phyloP scores from a whole-genome alignment of 2,329 filamentous ascomycete genomes.

The Westerdykella ornata region DNA sequence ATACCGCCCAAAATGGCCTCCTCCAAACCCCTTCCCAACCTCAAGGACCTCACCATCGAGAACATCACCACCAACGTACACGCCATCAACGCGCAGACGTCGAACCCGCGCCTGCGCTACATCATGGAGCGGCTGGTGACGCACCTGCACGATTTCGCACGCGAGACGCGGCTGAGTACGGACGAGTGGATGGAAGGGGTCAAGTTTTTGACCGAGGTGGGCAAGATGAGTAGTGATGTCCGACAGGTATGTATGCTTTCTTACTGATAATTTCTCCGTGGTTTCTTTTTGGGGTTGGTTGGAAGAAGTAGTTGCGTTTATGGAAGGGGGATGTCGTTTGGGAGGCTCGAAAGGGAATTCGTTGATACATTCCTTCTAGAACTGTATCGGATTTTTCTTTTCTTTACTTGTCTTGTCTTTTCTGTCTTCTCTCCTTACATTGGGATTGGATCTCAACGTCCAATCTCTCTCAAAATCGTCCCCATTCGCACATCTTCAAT shows the following conservation, averaged over 20 bases:
- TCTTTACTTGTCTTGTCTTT: too few species aligned
- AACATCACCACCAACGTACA: slow-evolving; percentile 74
- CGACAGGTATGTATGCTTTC: slow-evolving; percentile 50
- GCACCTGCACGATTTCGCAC: slow-evolving; percentile 75
- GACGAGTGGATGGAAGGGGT: slow-evolving; percentile 73
- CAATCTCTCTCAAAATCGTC: too few species aligned
- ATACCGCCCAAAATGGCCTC: background rate
- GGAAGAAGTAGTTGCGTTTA: too few species aligned
- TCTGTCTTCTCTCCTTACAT: too few species aligned
- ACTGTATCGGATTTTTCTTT: too few species aligned
- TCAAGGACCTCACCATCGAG: slow-evolving; percentile 68
- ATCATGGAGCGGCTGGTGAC: slow-evolving; percentile 66
- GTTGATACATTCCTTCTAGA: too few species aligned
- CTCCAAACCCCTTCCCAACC: slow-evolving; percentile 37
- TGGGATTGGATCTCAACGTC: too few species aligned
- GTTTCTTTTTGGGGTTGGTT: too few species aligned
- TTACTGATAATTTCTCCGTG: too few species aligned
- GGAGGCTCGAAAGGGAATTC: too few species aligned
- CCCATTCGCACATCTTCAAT: too few species aligned
- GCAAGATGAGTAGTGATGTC: slow-evolving; percentile 67
- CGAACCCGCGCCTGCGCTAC: slow-evolving; percentile 61
- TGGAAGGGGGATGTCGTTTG: too few species aligned
- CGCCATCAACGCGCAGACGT: slow-evolving; percentile 65
- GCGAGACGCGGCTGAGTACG: slow-evolving; percentile 68
- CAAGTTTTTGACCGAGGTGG: slow-evolving; percentile 63